Base-by-base conservation (phyloP, 352 stramenopile species). In the Phytophthora agathidicida region DNA sequence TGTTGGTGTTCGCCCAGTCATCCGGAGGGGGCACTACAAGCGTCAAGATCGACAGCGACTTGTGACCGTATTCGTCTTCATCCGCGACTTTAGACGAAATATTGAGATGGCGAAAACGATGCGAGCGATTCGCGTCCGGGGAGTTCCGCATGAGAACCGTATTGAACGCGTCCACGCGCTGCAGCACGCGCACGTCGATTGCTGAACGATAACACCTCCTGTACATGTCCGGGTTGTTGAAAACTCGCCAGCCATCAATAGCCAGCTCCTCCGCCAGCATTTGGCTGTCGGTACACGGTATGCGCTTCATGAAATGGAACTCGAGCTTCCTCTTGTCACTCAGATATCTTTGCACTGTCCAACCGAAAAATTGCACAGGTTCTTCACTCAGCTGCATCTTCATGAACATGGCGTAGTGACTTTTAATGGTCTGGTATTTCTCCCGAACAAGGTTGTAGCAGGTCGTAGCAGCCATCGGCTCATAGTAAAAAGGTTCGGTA, bases 401-500 rank as follows among this genome's bases (percentile, higher is more conserved):
- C 16, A 43, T 37, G 38, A 76, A 77, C 22, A 44, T 51, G 7
- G 51, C 42, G 42, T 77, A 44, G 31, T 77, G 64, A 9, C 26
- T 39, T 27, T 68, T 63, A 16, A 70, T 68, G 3, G 50, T 57
- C 37, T 67, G 44, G 26, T 66, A 68, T 39, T 61, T 70, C 16
- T 60, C 48, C 10, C 47, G 43, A 39, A 79, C 60, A 30, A 74
- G 46, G 20, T 28, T 47, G 39, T 71, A 68, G 39, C 58, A 69
- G 4, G 44, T 55, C n/a, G 27, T 24, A 1, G 33, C 31, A 4
- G 68, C 20, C 47, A 77, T 76, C 14, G 66, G 62, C 39, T 72
- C 73, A 39, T 69, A 82, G 66, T 73, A 82, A 48, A 82, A 79
- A 6, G 73, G 73, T 31, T 68, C 61, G 19, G 70, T 66, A 38